phyloP scores from a whole-genome alignment of 495 filamentous ascomycete species.

The Neurospora intermedia region DNA sequence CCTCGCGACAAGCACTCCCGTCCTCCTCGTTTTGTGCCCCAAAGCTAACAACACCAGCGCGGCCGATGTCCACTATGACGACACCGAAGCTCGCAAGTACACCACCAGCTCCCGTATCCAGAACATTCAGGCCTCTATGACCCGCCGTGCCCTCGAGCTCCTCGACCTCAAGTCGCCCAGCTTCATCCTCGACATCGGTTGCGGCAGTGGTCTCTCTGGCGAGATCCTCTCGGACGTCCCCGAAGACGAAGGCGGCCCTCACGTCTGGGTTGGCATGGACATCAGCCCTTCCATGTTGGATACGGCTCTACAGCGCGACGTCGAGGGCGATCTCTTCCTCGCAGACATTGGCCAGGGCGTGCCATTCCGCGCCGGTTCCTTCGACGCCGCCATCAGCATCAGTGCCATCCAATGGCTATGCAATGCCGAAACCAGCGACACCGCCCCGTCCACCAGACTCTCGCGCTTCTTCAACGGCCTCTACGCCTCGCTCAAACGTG shows the following conservation, averaged over 20 bases:
- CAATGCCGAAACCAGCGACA: constrained; percentile 82
- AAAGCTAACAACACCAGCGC: constrained; percentile 43
- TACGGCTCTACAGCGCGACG: constrained; percentile 79
- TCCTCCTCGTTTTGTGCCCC: background rate
- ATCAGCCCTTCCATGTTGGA: constrained; percentile 89
- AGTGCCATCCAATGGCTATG: constrained; percentile 96
- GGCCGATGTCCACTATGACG: constrained; percentile 94
- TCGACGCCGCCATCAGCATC: constrained; percentile 92
- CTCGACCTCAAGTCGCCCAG: constrained; percentile 72
- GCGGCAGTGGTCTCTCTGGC: constrained; percentile 88
- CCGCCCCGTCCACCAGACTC: constrained; percentile 63
- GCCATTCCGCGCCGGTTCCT: constrained; percentile 83
- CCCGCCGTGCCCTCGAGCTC: constrained; percentile 79
- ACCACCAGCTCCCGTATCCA: constrained; percentile 95
- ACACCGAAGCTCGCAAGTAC: constrained; percentile 88
- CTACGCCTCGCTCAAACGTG: constrained; percentile 71
- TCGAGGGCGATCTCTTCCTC: constrained; percentile 83
- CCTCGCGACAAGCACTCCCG: constrained; percentile 2
- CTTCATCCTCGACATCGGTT: constrained; percentile 88
- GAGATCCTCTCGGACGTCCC: constrained; percentile 69
- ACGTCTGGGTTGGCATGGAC: constrained; percentile 93
- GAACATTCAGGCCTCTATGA: constrained; percentile 91
- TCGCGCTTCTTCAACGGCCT: constrained; percentile 85
- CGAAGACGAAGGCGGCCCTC: constrained; percentile 64
- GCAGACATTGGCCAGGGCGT: constrained; percentile 93